phyloP scores from a whole-genome alignment of 805 yeast species.

The Teunomyces atbi region DNA sequence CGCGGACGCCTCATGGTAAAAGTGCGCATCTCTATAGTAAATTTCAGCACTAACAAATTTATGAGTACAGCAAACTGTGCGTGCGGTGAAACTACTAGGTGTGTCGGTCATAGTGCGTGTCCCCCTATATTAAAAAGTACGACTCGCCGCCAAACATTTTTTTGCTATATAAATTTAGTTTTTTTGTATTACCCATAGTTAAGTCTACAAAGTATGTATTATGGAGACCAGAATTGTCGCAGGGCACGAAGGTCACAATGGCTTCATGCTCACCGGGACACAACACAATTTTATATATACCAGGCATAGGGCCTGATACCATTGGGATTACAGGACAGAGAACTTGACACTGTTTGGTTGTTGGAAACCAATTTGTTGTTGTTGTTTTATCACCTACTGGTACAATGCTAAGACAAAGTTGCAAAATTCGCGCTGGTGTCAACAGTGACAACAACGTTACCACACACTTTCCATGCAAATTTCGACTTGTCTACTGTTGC shows the following conservation, averaged over 20 bases:
- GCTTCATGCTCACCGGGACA: background rate
- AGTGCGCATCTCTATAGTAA: constrained; percentile 8
- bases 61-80: constrained; percentile 13
- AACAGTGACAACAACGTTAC: background rate
- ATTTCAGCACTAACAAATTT: constrained; percentile 13
- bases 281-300: background rate
- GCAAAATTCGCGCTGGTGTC: constrained; percentile 2
- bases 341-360: background rate
- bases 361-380: background rate
- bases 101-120: constrained; percentile 2
- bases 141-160: constrained; percentile 4
- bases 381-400: background rate
- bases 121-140: constrained; percentile 5
- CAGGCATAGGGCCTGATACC: background rate
- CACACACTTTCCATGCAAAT: background rate
- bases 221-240: constrained; percentile 1
- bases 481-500: background rate
- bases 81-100: background rate
- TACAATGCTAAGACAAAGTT: background rate
- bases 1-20: constrained; percentile 6
- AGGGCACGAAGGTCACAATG: constrained; percentile 1
- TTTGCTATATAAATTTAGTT: constrained; percentile 2
- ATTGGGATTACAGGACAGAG: background rate
- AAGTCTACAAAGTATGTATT: constrained; percentile 5
- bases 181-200: constrained; percentile 6